phyloP scores from a whole-genome alignment of 176 grass and related monocot genomes.

The Chrysopogon serrulatus region DNA sequence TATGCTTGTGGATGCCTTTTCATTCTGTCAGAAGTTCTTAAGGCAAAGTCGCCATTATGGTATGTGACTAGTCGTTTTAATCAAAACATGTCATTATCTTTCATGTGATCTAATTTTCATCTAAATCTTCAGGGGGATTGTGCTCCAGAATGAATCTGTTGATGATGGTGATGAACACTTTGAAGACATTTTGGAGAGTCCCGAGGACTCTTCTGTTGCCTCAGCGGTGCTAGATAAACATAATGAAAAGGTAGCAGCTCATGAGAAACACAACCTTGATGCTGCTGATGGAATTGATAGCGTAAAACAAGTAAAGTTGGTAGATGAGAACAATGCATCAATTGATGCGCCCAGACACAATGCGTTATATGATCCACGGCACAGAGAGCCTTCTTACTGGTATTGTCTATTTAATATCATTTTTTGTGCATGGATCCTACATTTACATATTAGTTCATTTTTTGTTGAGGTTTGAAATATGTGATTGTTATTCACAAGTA shows the following conservation, averaged over 20 bases:
- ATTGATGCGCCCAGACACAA: slow-evolving; percentile 18
- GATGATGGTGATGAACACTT: slow-evolving; percentile 95
- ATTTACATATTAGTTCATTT: background rate
- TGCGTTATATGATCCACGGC: slow-evolving; percentile 70
- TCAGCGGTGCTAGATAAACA: slow-evolving; percentile 26
- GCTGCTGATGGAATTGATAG: slow-evolving; percentile 29
- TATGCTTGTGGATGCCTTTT: slow-evolving; percentile 95
- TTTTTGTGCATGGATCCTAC: slow-evolving; percentile 8
- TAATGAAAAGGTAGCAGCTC: slow-evolving; percentile 11
- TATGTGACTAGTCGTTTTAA: slow-evolving; percentile 32
- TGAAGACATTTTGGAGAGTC: slow-evolving; percentile 64
- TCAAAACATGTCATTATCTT: background rate
- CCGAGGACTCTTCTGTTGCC: slow-evolving; percentile 31
- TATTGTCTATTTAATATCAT: slow-evolving; percentile 39
- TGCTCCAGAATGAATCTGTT: slow-evolving; percentile 83
- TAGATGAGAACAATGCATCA: slow-evolving; percentile 28
- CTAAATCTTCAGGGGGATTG: slow-evolving; percentile 47
- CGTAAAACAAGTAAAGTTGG: slow-evolving; percentile 13
- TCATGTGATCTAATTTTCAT: slow-evolving; percentile 27
- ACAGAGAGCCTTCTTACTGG: slow-evolving; percentile 95
- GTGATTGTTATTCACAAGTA: background rate
- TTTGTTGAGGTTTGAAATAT: slow-evolving; percentile 1
- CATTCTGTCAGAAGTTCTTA: slow-evolving; percentile 86
- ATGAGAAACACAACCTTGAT: slow-evolving; percentile 40
- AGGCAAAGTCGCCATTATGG: slow-evolving; percentile 80